Evolutionary conservation across 2,329 filamentous ascomycete genomes (phyloP), one percentile per base, ranked within the genome.

Genomic region (Monosporascus ibericus): DNA sequence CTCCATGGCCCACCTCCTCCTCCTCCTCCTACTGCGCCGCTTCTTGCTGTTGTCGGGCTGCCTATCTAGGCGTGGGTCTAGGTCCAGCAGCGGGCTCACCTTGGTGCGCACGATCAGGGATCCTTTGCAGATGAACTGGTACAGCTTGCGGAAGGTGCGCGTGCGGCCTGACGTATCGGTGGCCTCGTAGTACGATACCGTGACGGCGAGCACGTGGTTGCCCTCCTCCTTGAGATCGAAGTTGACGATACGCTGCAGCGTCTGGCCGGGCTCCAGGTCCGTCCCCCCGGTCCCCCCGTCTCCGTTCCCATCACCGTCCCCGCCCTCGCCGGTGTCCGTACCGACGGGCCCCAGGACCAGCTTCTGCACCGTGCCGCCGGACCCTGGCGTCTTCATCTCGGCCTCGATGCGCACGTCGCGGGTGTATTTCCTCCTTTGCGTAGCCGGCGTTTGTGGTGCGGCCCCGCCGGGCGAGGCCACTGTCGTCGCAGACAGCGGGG

Each of bases 151-250:
- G 67, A 97, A 97, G 9, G 90, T 95, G 54, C 94, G 78, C 38
- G 88, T 86, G 48, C 90, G 81, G 3, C 83, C 83, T 58, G 79
- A 81, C 18, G 80, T 84, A 61, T 87, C 75, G n/a, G 80, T 81
- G 0, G 88, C 91, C 71, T 97, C 92, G 51, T 91, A 95, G 72
- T 97, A 97, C 59, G 87, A 92, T 54, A 97, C 88, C 50, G 90
- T 96, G 55, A 97, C 92, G 6, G 90, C 90, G 7, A 99, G 78
- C 14, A 96, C 90, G 70, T 99, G 92, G 61, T 89, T 92, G 0
- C 94, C 94, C 67, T 96, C 92, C 66, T 97, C 92, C 63, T 92
- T 94, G 37, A 99, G 78, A 63, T 95, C 89, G 66, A 95, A 95
- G 38, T 82, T 80, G 8, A 97, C 81, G 24, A 95, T 86, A 56